A percentile compares a stretch with the other conserved stretches of the same genome.
phyloP scores from a whole-genome alignment of 306 rosid genomes.

The Trifolium dubium region DNA sequence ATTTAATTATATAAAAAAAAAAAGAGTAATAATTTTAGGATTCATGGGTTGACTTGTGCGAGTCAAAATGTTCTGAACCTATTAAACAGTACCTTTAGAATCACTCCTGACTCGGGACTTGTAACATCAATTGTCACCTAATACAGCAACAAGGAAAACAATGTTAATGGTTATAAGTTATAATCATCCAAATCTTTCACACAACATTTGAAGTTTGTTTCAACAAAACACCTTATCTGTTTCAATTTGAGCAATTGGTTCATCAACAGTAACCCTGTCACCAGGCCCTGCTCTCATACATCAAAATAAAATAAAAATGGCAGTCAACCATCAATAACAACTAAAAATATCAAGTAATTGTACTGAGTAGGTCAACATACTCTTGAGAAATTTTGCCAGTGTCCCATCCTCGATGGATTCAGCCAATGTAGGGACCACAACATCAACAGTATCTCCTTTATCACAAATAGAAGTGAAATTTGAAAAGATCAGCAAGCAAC shows the following conservation, averaged over 20 bases:
- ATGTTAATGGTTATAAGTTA: constrained; percentile 4
- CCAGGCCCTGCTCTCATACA: constrained; percentile 65
- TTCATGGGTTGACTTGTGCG: neutral
- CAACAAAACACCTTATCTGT: constrained; percentile 71
- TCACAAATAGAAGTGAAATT: constrained; percentile 40
- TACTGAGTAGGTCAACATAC: constrained; percentile 48
- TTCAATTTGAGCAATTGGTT: constrained; percentile 85
- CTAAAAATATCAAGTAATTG: constrained; percentile 22
- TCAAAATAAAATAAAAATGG: constrained; percentile 28
- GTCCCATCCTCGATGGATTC: constrained; percentile 86
- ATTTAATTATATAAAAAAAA: neutral
- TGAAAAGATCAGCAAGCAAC: constrained; percentile 27
- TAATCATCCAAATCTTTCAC: constrained; percentile 31
- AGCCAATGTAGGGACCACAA: constrained; percentile 79
- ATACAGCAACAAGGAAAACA: constrained; percentile 39
- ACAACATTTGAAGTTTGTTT: constrained; percentile 35
- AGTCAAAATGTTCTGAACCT: constrained; percentile 5
- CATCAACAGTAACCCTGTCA: constrained; percentile 74
- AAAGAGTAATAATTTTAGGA: neutral
- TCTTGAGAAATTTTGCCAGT: constrained; percentile 76
- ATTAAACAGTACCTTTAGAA: constrained; percentile 59
- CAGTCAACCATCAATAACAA: constrained; percentile 37
- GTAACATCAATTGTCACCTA: constrained; percentile 88
- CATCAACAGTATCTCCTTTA: constrained; percentile 72
- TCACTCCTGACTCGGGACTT: constrained; percentile 81